phyloP scores from a whole-genome alignment of 371 early-diverging fungal genomes.

The Apophysomyces trapeziformis region DNA sequence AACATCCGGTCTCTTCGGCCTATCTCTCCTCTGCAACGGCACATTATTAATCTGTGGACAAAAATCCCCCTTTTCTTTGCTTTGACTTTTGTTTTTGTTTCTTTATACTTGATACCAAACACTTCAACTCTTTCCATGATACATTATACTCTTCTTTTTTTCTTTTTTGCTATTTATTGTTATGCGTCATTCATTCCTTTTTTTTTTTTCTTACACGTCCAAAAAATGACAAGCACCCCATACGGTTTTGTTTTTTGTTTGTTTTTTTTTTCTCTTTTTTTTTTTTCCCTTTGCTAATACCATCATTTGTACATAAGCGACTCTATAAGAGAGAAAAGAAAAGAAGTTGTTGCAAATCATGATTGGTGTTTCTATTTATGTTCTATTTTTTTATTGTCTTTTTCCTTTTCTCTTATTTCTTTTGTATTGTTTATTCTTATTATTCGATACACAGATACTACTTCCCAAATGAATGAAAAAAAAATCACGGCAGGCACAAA shows the following conservation, averaged over 20 bases:
- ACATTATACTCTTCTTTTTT: neutral
- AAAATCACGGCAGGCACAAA: neutral
- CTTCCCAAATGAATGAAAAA: too few relatives aligned
- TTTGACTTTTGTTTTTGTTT: neutral
- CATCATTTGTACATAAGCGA: constrained; percentile 11
- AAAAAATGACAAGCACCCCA: too few relatives aligned
- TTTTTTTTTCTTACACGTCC: neutral
- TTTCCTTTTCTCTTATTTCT: neutral
- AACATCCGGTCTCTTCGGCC: neutral
- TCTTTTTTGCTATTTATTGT: neutral
- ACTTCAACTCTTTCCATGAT: neutral
- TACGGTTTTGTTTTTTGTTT: neutral
- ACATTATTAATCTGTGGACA: neutral
- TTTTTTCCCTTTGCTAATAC: neutral
- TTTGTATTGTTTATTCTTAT: too few relatives aligned
- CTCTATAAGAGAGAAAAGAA: constrained; percentile 4
- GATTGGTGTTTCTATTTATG: constrained; percentile 5
- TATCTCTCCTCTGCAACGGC: constrained; percentile 6
- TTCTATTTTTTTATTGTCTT: neutral
- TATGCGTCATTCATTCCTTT: constrained; percentile 8
- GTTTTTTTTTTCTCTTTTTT: too few relatives aligned
- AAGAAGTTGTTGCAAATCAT: constrained; percentile 11
- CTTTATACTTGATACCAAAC: constrained; percentile 2
- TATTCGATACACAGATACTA: too few relatives aligned
- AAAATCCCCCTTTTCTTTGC: too few relatives aligned